Evolutionary conservation across 2,329 filamentous ascomycete genomes (phyloP).

Genomic region (Xylaria sp.): DNA sequence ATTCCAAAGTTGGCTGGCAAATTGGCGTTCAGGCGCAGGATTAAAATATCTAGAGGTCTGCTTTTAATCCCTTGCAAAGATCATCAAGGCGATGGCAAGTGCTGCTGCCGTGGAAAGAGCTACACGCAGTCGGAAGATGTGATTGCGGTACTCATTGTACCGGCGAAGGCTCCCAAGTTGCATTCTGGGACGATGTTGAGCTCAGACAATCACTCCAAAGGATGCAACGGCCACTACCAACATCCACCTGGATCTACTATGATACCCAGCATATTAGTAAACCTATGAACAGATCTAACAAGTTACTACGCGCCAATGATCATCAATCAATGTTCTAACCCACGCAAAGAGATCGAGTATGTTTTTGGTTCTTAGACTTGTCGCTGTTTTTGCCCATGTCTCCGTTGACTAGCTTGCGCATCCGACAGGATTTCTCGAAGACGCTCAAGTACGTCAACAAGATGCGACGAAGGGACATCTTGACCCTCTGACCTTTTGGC

Average conservation of each 20-base stretch:
- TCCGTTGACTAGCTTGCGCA: constrained; percentile 20
- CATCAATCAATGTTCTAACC: constrained; percentile 1
- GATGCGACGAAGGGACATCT: constrained; percentile 19
- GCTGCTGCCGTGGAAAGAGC: not conserved
- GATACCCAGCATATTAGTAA: constrained; percentile 18
- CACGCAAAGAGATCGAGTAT: not conserved
- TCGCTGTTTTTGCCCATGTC: not conserved
- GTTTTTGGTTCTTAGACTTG: not conserved
- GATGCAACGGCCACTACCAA: constrained; percentile 9
- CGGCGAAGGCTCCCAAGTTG: constrained; percentile 7
- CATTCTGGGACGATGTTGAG: constrained; percentile 8
- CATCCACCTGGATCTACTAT: constrained; percentile 5
- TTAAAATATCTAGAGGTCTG: constrained; percentile 12
- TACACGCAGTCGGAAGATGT: not conserved
- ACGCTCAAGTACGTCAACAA: constrained; percentile 26
- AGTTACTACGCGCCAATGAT: not conserved
- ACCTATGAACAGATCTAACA: not conserved
- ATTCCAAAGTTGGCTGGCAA: constrained; percentile 16
- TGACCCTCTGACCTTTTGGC: not conserved
- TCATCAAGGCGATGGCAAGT: constrained; percentile 1
- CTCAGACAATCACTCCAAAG: not conserved
- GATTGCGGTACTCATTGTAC: not conserved
- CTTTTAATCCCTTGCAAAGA: not conserved
- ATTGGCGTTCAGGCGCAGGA: constrained; percentile 29
- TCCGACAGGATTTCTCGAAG: constrained; percentile 21